Evolutionary conservation across 129 eudicot genomes (phyloP).

Genomic region (Gnaphalium uliginosum): DNA sequence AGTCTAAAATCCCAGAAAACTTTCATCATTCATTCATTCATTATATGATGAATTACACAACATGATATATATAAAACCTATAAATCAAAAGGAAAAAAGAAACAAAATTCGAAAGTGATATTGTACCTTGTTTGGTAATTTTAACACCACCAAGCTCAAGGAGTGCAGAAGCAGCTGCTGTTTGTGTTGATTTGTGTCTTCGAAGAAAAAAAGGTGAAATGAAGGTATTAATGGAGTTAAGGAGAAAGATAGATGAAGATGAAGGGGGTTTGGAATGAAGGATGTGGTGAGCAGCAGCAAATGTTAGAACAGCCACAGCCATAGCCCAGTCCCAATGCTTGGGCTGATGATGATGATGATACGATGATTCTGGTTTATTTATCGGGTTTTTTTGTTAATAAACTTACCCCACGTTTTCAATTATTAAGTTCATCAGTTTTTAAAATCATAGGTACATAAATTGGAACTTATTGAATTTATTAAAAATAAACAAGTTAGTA

Average conservation of each 20-base stretch:
- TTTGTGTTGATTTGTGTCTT: constrained; percentile 41
- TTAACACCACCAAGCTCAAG: constrained; percentile 79
- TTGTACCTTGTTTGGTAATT: constrained; percentile 63
- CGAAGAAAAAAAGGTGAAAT: constrained; percentile 16
- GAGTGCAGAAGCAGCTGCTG: constrained; percentile 39
- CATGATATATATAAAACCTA: neutral
- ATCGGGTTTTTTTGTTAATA: too few relatives aligned
- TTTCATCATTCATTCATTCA: neutral
- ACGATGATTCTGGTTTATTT: too few relatives aligned
- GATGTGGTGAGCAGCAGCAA: constrained; percentile 41
- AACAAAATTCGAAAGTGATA: neutral
- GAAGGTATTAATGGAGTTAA: constrained; percentile 19
- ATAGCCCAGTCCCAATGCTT: too few relatives aligned
- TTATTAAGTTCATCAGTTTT: too few relatives aligned
- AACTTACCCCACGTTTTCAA: too few relatives aligned
- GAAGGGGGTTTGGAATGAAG: constrained; percentile 48
- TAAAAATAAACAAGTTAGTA: too few relatives aligned
- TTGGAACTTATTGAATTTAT: too few relatives aligned
- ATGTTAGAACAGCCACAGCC: constrained; percentile 27
- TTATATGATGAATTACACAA: constrained; percentile 7
- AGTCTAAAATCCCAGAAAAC: neutral
- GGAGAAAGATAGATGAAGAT: neutral
- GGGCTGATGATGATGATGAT: too few relatives aligned
- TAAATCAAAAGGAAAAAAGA: too few relatives aligned
- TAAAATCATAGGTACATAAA: too few relatives aligned